phyloP scores from a whole-genome alignment of 345 rosid species.

The Acer campestre region DNA sequence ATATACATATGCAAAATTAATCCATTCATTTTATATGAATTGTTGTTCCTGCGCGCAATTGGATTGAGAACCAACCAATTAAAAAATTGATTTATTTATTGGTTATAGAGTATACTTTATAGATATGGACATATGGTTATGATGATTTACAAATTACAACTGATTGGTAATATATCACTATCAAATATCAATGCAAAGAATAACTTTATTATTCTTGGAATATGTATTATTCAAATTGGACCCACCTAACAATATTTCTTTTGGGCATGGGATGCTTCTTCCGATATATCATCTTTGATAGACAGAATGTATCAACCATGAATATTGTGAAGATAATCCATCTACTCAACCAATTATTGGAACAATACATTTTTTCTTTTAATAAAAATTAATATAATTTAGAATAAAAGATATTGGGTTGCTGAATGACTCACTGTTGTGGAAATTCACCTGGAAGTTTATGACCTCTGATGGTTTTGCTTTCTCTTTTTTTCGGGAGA shows the following conservation, averaged over 20 bases:
- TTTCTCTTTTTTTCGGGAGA: no score
- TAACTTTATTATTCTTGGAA: not conserved
- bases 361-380: not conserved
- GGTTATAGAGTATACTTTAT: no score
- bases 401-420: no score
- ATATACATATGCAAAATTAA: no score
- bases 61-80: no score
- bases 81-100: no score
- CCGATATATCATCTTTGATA: not conserved
- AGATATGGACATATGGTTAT: no score
- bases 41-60: no score
- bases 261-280: conserved; percentile 7
- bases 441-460: no score
- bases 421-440: no score
- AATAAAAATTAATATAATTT: not conserved
- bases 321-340: not conserved
- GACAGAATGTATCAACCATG: not conserved
- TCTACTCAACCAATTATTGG: not conserved
- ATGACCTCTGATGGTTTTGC: no score
- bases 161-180: not conserved
- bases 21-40: no score
- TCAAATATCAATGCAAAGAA: not conserved
- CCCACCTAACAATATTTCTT: not conserved
- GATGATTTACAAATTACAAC: not conserved
- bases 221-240: not conserved